phyloP scores from a whole-genome alignment of 2,329 filamentous ascomycete species.

The Sporothrix inflata region DNA sequence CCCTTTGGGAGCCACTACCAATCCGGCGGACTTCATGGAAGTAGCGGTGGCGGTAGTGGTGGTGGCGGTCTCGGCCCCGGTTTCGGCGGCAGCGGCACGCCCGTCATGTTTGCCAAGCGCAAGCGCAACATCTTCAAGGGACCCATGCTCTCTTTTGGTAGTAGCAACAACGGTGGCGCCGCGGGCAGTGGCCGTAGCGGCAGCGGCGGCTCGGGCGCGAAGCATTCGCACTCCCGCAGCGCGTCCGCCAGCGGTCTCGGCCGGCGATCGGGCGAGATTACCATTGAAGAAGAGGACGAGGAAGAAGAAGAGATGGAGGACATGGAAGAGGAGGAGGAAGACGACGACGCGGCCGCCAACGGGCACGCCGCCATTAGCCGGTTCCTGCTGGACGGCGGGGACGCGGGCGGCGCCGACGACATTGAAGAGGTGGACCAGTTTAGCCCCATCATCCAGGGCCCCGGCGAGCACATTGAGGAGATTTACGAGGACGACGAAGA shows the following conservation, averaged over 20 bases:
- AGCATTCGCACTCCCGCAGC: slow-evolving; percentile 53
- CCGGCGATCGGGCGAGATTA: slow-evolving; percentile 72
- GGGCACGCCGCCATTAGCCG: slow-evolving; percentile 16
- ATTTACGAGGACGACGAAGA: slow-evolving; percentile 47
- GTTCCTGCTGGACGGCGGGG: slow-evolving; percentile 37
- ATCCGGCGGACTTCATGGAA: background rate
- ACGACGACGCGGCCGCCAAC: slow-evolving; percentile 14
- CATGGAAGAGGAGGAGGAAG: slow-evolving; percentile 50
- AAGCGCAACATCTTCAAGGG: slow-evolving; percentile 85
- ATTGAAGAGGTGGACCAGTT: slow-evolving; percentile 65
- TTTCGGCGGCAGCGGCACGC: slow-evolving; percentile 39
- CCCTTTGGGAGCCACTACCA: slow-evolving; percentile 51
- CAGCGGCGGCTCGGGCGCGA: slow-evolving; percentile 44
- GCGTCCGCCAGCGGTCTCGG: slow-evolving; percentile 67
- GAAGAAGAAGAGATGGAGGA: slow-evolving; percentile 47
- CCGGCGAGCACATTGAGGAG: slow-evolving; percentile 52
- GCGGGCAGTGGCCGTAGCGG: slow-evolving; percentile 21
- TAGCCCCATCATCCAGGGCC: slow-evolving; percentile 52
- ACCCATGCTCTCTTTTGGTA: slow-evolving; percentile 64
- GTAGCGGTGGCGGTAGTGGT: background rate
- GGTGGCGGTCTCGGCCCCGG: background rate
- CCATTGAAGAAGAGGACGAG: slow-evolving; percentile 69
- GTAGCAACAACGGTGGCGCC: slow-evolving; percentile 35
- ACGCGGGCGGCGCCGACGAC: slow-evolving; percentile 41
- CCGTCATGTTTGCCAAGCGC: slow-evolving; percentile 75